Percentiles rank a stretch among this genome's conserved stretches.
phyloP scores from a whole-genome alignment of 257 asterid species.

The Nicotiana obtusifolia region DNA sequence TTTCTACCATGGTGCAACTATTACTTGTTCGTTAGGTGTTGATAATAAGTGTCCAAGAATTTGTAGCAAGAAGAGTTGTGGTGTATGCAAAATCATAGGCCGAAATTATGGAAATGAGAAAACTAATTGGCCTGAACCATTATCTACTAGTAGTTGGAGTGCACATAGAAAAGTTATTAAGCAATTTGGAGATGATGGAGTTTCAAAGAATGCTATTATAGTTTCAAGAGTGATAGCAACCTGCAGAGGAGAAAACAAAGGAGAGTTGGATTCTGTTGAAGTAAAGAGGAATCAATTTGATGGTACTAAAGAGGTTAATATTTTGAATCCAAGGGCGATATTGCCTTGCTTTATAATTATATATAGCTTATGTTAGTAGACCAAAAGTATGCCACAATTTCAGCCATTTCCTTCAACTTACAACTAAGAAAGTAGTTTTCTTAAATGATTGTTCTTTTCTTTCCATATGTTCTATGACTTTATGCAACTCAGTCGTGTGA shows the following conservation, averaged over 20 bases:
- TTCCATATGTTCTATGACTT: neutral
- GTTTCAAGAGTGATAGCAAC: constrained; percentile 8
- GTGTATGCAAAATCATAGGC: neutral
- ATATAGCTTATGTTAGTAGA: neutral
- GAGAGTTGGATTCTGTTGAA: neutral
- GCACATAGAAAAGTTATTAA: constrained; percentile 13
- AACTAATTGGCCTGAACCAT: neutral
- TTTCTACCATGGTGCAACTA: neutral
- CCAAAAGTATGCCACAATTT: neutral
- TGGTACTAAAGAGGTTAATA: neutral
- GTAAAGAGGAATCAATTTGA: too few relatives aligned
- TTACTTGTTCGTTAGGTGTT: constrained; percentile 6
- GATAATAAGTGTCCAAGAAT: neutral
- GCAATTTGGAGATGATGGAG: neutral
- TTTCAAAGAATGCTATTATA: constrained; percentile 4
- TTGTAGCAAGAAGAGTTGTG: constrained; percentile 10
- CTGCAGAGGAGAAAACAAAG: neutral
- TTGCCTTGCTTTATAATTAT: constrained; percentile 19
- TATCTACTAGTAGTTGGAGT: constrained; percentile 13
- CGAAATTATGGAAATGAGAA: neutral
- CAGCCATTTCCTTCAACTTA: neutral
- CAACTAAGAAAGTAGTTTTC: neutral
- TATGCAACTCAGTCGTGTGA: neutral
- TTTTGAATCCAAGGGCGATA: constrained; percentile 12
- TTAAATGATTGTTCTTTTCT: neutral